phyloP scores from a whole-genome alignment of 352 stramenopile species.

The Phytophthora cactorum region DNA sequence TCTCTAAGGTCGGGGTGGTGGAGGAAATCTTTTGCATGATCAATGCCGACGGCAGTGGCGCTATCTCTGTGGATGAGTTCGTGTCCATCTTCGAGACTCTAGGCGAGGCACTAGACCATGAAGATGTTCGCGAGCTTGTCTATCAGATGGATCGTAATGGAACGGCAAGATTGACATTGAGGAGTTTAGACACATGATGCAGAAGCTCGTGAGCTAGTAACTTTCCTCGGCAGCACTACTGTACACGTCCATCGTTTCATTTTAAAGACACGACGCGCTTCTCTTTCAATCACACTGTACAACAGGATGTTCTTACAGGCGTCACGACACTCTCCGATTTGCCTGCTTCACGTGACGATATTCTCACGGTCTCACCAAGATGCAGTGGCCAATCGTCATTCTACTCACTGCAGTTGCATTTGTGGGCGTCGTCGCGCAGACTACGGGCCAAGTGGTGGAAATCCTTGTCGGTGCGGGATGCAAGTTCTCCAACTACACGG shows the following conservation, averaged over 20 bases:
- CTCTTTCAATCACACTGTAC: constrained; percentile 7
- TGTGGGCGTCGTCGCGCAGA: constrained; percentile 9
- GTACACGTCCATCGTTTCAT: constrained; percentile 8
- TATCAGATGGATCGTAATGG: neutral
- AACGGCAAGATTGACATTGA: constrained; percentile 7
- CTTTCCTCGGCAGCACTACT: neutral
- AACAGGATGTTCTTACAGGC: neutral
- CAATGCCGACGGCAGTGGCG: neutral
- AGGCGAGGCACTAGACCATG: too few species aligned
- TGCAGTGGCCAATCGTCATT: constrained; percentile 22
- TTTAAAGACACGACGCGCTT: neutral
- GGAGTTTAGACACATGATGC: constrained; percentile 7
- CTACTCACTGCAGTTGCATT: constrained; percentile 20
- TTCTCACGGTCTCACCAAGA: constrained; percentile 8
- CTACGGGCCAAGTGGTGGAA: constrained; percentile 25
- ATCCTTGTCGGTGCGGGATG: constrained; percentile 55
- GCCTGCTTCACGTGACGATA: constrained; percentile 8
- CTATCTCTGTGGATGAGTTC: neutral
- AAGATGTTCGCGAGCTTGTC: too few species aligned
- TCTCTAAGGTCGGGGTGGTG: neutral
- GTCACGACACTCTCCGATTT: constrained; percentile 40
- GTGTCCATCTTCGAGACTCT: neutral
- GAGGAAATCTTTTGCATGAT: neutral
- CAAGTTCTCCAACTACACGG: constrained; percentile 60
- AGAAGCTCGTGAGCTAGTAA: constrained; percentile 6